These are phyloP conservation scores for Tilletia indica DNA, from an alignment of 1,284 basidiomycete genomes.

Conservation along the genomic window DNA sequence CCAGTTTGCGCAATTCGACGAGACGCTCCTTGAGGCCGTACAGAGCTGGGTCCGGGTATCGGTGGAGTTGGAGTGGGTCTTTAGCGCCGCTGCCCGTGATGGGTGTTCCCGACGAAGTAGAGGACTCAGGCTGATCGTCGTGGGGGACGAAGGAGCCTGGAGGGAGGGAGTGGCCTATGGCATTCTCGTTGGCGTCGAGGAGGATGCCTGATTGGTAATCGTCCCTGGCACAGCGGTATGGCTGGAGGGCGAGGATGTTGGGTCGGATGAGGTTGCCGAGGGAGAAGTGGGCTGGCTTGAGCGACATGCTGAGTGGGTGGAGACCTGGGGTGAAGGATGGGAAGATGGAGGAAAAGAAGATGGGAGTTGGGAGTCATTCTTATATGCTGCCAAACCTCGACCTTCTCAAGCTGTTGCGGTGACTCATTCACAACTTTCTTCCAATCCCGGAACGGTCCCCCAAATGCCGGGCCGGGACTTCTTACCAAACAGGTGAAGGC, in stretches of 20 bases:
- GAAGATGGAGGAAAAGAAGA: not conserved
- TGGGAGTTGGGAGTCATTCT: too few relatives aligned
- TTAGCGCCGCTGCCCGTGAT: constrained; percentile 27
- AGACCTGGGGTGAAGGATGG: not conserved
- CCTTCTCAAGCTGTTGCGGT: too few relatives aligned
- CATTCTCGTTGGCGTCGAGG: constrained; percentile 98
- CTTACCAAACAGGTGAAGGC: too few relatives aligned
- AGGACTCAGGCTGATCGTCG: constrained; percentile 21
- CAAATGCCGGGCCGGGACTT: too few relatives aligned
- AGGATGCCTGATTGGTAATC: constrained; percentile 90
- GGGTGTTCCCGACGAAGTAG: constrained; percentile 20
- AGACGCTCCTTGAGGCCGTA: constrained; percentile 76
- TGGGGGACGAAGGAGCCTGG: constrained; percentile 36
- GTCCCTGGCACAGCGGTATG: constrained; percentile 93
- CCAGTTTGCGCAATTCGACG: constrained; percentile 62
- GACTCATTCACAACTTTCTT: too few relatives aligned
- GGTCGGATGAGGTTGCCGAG: constrained; percentile 67
- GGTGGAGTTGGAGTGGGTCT: constrained; percentile 65
- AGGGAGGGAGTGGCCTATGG: constrained; percentile 81
- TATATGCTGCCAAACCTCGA: too few relatives aligned
- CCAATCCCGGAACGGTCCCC: too few relatives aligned
- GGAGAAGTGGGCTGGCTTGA: constrained; percentile 55
- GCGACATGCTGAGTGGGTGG: constrained; percentile 18
- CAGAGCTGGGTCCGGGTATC: constrained; percentile 83
- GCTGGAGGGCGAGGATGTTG: constrained; percentile 86